Base-by-base conservation (phyloP, 1,284 basidiomycete species). In the Rhizoctonia solani region DNA sequence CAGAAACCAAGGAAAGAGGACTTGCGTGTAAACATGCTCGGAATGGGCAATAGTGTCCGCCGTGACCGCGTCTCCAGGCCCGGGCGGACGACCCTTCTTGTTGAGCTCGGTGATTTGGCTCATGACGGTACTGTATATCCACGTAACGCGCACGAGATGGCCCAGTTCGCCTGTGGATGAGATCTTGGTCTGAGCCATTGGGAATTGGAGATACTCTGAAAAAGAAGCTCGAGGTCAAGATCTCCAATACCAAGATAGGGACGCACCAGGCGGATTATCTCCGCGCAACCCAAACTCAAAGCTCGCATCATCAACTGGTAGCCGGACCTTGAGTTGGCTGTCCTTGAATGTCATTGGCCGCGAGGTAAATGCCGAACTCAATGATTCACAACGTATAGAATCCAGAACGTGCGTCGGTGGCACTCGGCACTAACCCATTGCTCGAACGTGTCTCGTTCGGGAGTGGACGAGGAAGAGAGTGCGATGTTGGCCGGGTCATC, bases 371-470 rank as follows among this genome's bases (percentile, higher is more conserved):
- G 84, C 80, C 68, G 80, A 79, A 78, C 70, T 52, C 23, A 76
- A 54, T 29, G 75, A 59, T 39, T 76, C 74, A 79, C 75, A 58
- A 85, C 77, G 73, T 87, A 84, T 65, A 90, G 83, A 59, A 89
- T 77, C 89, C 90, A 92, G 75, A 91, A 90, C 68, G 88, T 85
- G 63, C 89, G 85, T 54, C 89, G 83, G 88, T 85, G 68, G 82
- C 66, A 66, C 49, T 70, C 69, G n/a, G 54, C 52, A 21, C 61
- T 54, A 49, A 68, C 37, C 69, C 68, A 70, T 23, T 65, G 58
- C 32, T 58, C 49, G 14, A 42, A 82, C 49, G 77, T 77, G 68
- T 85, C 81, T 87, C 82, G 69, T 82, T 83, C 55, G 85, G 82
- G 8, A 19, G 44, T 47, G 84, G 79, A 69, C 85, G 81, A 41